phyloP scores from a whole-genome alignment of 768 basidiomycete genomes.

The Tricholoma bakamatsutake region DNA sequence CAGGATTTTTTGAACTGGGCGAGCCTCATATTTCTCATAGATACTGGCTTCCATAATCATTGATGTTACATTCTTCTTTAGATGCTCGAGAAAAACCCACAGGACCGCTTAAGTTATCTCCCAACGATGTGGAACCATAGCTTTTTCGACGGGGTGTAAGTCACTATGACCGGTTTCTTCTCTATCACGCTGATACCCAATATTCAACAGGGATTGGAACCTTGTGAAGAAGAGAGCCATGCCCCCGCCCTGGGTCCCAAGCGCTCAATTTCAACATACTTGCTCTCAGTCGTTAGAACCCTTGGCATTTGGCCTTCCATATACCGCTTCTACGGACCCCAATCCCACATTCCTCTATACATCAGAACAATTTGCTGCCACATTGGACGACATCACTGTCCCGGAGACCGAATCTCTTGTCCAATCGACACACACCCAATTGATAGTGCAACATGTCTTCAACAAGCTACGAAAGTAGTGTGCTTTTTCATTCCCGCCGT shows the following conservation, averaged over 20 bases:
- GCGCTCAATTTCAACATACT: background rate
- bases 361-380: background rate
- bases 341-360: conserved; percentile 5
- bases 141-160: conserved; percentile 9
- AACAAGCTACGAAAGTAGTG: background rate
- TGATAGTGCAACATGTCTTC: background rate
- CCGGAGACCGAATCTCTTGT: background rate
- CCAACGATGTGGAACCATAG: conserved; percentile 5
- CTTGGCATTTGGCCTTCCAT: background rate
- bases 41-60: background rate
- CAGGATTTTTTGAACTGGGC: conserved; percentile 7
- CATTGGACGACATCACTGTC: background rate
- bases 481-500: background rate
- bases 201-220: conserved; percentile 14
- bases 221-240: conserved; percentile 5
- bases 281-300: background rate
- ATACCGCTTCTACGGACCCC: background rate
- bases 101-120: conserved; percentile 2
- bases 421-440: background rate
- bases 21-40: background rate
- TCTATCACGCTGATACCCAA: background rate
- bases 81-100: conserved; percentile 11
- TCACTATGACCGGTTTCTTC: background rate
- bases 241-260: conserved; percentile 7
- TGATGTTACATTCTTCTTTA: background rate